These are phyloP conservation scores for Aspergillus sclerotioniger DNA, from an alignment of 495 filamentous ascomycete genomes.

Conservation along the genomic window DNA sequence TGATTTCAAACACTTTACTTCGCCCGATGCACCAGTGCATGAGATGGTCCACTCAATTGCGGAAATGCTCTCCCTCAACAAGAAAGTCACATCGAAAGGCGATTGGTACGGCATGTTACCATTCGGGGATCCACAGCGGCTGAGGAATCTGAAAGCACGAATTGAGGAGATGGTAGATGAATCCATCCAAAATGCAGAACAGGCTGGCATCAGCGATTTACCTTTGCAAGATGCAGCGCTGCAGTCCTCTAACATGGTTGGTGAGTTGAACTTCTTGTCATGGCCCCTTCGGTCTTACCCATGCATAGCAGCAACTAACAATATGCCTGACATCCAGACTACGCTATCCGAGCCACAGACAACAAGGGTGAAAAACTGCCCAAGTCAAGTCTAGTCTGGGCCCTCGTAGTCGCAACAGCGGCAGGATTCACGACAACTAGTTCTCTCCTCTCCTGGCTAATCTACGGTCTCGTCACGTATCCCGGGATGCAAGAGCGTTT, in stretches of 20 bases:
- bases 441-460: constrained; percentile 51
- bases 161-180: constrained; percentile 37
- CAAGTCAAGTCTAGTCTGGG: constrained; percentile 29
- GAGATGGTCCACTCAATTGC: constrained; percentile 42
- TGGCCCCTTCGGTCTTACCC: neutral
- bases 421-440: constrained; percentile 57
- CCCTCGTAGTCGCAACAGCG: constrained; percentile 36
- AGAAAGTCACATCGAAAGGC: constrained; percentile 47
- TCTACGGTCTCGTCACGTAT: constrained; percentile 50
- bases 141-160: constrained; percentile 27
- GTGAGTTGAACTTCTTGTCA: constrained; percentile 17
- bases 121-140: constrained; percentile 47
- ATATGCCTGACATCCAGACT: constrained; percentile 15
- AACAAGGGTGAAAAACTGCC: constrained; percentile 53
- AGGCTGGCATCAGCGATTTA: constrained; percentile 37
- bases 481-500: constrained; percentile 50
- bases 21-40: constrained; percentile 39
- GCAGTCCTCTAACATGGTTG: constrained; percentile 45
- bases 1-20: constrained; percentile 53
- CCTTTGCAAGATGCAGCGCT: constrained; percentile 52
- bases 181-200: constrained; percentile 31
- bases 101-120: constrained; percentile 52
- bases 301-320: neutral
- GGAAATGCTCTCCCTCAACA: constrained; percentile 47
- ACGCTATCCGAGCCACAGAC: constrained; percentile 46